Percentiles rank a stretch among this genome's conserved stretches.
Conservation (phyloP, 345 rosid genomes). For the Eucalyptus guilfoylei region DNA sequence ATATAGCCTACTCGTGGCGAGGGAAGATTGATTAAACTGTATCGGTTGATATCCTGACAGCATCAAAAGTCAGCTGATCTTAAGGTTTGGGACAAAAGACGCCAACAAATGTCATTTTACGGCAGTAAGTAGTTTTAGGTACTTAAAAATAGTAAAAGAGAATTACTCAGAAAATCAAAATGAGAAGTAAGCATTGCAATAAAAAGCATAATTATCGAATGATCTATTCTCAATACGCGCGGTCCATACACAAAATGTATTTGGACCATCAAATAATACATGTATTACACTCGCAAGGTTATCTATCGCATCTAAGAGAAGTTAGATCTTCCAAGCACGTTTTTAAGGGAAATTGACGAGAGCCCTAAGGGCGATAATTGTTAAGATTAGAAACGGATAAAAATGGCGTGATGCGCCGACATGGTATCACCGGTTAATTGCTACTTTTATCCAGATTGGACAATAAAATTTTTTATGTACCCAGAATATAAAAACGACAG, state of each 20-base stretch:
- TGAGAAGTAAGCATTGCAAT: no score
- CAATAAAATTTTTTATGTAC: background rate
- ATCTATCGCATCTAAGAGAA: background rate
- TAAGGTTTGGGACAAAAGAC: no score
- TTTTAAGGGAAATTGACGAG: background rate
- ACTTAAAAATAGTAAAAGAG: background rate
- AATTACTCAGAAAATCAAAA: no score
- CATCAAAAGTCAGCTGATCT: background rate
- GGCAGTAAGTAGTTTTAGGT: background rate
- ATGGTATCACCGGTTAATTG: background rate
- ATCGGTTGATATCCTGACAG: background rate
- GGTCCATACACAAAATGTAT: no score
- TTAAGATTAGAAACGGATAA: background rate
- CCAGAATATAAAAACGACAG: background rate
- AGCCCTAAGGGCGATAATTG: background rate
- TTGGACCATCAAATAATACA: background rate
- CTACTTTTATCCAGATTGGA: background rate
- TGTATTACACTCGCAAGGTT: background rate
- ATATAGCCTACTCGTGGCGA: background rate
- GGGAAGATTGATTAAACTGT: background rate
- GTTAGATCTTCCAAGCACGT: background rate
- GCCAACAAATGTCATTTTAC: background rate
- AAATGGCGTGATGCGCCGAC: background rate
- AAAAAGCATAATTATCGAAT: no score
- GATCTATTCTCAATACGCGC: no score